Conservation (phyloP, 176 grass and related monocot species). For the Thalia dealbata region DNA sequence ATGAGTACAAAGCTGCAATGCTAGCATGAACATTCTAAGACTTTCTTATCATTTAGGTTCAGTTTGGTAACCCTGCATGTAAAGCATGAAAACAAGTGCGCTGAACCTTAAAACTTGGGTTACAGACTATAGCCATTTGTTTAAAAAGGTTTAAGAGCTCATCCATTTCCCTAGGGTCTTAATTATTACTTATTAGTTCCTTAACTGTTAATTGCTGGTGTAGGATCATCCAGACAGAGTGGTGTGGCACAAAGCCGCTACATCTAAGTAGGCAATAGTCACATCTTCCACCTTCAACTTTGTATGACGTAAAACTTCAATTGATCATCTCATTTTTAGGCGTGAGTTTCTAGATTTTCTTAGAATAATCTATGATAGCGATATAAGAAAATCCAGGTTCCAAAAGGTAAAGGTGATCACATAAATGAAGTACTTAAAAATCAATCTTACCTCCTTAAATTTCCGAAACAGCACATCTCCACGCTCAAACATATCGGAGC, state of each 20-base stretch:
- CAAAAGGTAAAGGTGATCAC: neutral
- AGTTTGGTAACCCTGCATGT: no score
- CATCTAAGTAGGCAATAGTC: no score
- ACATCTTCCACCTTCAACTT: no score
- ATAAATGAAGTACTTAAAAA: neutral
- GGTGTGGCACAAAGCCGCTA: no score
- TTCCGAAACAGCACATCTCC: conserved; percentile 35
- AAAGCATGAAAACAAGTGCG: neutral
- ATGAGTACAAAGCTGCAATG: neutral
- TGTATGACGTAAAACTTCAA: no score
- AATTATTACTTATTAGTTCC: no score
- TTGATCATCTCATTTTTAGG: no score
- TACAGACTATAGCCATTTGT: neutral
- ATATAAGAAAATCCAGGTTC: neutral
- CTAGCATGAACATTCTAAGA: neutral
- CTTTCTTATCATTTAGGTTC: neutral
- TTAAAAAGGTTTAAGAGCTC: neutral
- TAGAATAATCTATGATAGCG: no score
- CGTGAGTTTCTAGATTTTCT: no score
- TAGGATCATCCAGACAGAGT: no score
- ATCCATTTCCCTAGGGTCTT: no score
- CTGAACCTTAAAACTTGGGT: neutral
- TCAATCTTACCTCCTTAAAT: conserved; percentile 65
- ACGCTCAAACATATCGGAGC: conserved; percentile 35
- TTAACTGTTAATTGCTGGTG: no score